phyloP scores from a whole-genome alignment of 371 early-diverging fungal species.

The Batkoa obscura region DNA sequence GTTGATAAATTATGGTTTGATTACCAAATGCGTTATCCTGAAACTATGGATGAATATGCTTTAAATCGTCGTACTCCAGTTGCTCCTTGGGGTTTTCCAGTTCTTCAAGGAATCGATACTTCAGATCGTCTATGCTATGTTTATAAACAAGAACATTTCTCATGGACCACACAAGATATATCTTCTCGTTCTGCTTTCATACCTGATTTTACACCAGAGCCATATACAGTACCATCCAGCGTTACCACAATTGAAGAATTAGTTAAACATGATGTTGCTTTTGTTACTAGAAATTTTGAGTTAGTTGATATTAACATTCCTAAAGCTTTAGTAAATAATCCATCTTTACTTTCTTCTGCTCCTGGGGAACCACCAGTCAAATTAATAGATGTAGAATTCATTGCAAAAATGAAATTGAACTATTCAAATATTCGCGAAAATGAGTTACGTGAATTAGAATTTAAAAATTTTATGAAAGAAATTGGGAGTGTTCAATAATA shows the following conservation, averaged over 20 bases:
- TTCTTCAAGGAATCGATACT: neutral
- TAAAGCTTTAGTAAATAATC: too few relatives aligned
- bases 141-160: neutral
- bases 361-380: neutral
- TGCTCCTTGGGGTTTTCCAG: neutral
- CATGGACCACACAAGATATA: neutral
- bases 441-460: neutral
- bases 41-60: neutral
- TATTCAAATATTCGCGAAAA: neutral
- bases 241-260: too few relatives aligned
- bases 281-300: too few relatives aligned
- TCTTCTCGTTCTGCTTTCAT: too few relatives aligned
- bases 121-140: neutral
- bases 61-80: neutral
- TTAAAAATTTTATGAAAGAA: too few relatives aligned
- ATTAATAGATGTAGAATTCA: neutral
- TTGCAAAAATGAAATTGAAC: neutral
- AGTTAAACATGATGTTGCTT: too few relatives aligned
- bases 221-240: too few relatives aligned
- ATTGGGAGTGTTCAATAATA: too few relatives aligned
- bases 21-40: constrained; percentile 15
- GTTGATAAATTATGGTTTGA: constrained; percentile 27
- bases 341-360: too few relatives aligned
- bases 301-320: too few relatives aligned
- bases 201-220: too few relatives aligned